Base-by-base conservation (phyloP, 768 basidiomycete genomes). In the Phylloporus arenicola region DNA sequence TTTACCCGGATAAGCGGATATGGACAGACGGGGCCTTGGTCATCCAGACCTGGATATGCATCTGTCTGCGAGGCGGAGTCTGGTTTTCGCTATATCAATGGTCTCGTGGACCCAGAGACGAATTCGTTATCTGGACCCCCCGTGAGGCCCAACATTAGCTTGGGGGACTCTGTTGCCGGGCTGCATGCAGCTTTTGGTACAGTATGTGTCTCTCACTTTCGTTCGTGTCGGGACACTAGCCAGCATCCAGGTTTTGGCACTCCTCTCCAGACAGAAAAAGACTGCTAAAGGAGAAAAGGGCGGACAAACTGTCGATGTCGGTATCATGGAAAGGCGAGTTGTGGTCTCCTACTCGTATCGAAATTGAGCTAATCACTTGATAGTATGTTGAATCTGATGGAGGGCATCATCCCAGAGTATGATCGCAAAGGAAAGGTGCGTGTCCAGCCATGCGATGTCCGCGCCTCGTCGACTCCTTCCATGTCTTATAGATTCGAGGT, bases 1-100 rank as follows among this genome's bases (percentile, higher is more conserved):
- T 93, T 90, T 62, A 95, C 92, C 7, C 90, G 93, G 54, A 82
- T 87, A 19, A 84, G 83, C 54, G 84, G 85, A 8, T 87, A 85
- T 55, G 84, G 85, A 3, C 85, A 87, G 58, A 85, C 82, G 0
- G 85, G 84, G 2, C 84, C 85, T 19, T 86, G 84, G 84, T 75
- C 81, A 0, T 74, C 78, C 17, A 76, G 83, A 11, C 83, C 84
- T 6, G 84, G 85, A 17, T 87, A 82, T 53, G 84, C 85, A 3
- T 83, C 84, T 5, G 84, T 87, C 3, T 87, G 84, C 55, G 85
- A 87, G 68, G 84, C 83, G 0, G 83, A 87, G 52, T 82, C 84
- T 3, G 84, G 85, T 3, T 87, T 86, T 63, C 74, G 85, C 3
- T 83, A 79, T 60, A 84, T 87, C 59, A 87, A 87, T 47, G 84